These are phyloP conservation scores for Starmerella powellii DNA, from an alignment of 805 yeast species.

Conservation along the genomic window DNA sequence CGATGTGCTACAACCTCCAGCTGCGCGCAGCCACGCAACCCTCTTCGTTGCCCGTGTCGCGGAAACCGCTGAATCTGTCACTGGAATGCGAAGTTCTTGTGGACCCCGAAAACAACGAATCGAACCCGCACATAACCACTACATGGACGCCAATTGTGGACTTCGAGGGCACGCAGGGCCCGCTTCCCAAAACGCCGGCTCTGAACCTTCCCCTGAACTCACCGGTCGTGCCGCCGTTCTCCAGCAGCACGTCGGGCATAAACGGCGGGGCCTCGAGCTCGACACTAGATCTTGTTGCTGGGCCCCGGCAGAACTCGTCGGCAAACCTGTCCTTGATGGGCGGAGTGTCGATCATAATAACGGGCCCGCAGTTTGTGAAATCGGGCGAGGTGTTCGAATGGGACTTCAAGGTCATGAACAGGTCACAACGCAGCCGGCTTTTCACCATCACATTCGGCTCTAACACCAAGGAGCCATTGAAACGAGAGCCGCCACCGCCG, in stretches of 20 bases:
- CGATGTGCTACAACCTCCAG: conserved; percentile 19
- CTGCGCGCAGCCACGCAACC: conserved; percentile 12
- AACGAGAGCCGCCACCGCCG: background rate
- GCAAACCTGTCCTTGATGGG: conserved; percentile 17
- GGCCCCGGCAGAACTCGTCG: background rate
- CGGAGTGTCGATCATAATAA: conserved; percentile 42
- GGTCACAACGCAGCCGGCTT: conserved; percentile 39
- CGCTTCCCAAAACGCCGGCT: conserved; percentile 24
- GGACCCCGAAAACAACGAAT: background rate
- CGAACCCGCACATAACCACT: conserved; percentile 14
- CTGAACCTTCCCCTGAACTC: conserved; percentile 17
- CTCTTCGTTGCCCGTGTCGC: conserved; percentile 6
- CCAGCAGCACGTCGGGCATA: background rate
- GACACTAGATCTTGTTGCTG: conserved; percentile 14
- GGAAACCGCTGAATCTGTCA: conserved; percentile 12
- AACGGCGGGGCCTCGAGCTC: conserved; percentile 4
- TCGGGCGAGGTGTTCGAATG: conserved; percentile 52
- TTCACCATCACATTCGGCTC: conserved; percentile 34
- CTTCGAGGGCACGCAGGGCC: conserved; percentile 24
- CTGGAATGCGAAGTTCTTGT: conserved; percentile 17
- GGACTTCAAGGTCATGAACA: conserved; percentile 56
- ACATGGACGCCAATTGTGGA: conserved; percentile 23
- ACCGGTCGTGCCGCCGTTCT: conserved; percentile 8
- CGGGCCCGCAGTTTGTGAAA: conserved; percentile 49
- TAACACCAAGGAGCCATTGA: background rate